Percentiles rank a stretch among this genome's conserved stretches.
Evolutionary conservation across 2,329 filamentous ascomycete genomes (phyloP).

Genomic region (Penicillium freii): DNA sequence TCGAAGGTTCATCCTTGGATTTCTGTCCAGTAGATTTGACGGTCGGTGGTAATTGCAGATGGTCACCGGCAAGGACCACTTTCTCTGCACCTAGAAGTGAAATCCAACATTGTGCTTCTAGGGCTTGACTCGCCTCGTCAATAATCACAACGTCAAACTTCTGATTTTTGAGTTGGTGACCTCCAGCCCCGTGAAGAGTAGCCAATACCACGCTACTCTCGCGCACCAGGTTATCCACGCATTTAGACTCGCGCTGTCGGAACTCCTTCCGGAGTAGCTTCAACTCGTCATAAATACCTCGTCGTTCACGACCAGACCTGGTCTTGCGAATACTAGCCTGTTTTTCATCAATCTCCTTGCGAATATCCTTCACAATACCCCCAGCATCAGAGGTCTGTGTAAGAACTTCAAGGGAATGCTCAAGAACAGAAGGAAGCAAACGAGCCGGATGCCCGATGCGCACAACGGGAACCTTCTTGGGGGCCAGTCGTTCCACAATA

Average conservation of each 20-base stretch:
- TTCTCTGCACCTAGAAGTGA: constrained; percentile 76
- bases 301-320: constrained; percentile 72
- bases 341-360: constrained; percentile 89
- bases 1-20: constrained; percentile 33
- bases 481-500: constrained; percentile 85
- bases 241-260: constrained; percentile 76
- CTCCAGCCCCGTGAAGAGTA: constrained; percentile 88
- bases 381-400: constrained; percentile 89
- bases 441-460: constrained; percentile 90
- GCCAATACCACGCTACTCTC: constrained; percentile 85
- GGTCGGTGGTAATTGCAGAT: constrained; percentile 89
- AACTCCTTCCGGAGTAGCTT: constrained; percentile 86
- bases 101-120: constrained; percentile 98
- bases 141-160: constrained; percentile 92
- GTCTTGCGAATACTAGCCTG: constrained; percentile 87
- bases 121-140: constrained; percentile 91
- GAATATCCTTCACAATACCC: constrained; percentile 82
- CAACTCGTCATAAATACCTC: constrained; percentile 79
- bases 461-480: constrained; percentile 81
- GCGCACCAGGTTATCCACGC: constrained; percentile 71
- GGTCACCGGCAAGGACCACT: constrained; percentile 87
- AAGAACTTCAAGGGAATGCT: constrained; percentile 86
- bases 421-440: constrained; percentile 80
- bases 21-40: constrained; percentile 69
- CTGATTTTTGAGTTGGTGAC: constrained; percentile 74